Percentiles rank a stretch among this genome's conserved stretches.
Evolutionary conservation across 805 yeast genomes (phyloP).

Genomic region (Ogataea naganishii): DNA sequence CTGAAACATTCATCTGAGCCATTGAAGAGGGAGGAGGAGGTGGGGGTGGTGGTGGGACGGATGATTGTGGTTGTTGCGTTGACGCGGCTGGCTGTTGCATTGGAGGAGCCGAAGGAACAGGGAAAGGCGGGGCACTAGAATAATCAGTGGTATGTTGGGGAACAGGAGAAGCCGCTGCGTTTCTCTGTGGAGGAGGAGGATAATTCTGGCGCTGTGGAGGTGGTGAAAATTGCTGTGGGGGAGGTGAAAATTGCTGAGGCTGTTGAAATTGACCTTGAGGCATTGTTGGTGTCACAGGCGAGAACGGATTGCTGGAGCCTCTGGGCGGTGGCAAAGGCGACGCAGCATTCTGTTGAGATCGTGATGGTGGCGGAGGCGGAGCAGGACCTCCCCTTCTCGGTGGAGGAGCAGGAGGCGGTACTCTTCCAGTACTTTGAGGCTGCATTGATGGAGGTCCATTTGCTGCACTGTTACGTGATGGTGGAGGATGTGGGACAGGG

Average conservation of each 20-base stretch:
- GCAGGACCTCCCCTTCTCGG: conserved; percentile 14
- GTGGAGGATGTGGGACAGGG: conserved; percentile 21
- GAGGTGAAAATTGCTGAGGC: conserved; percentile 4
- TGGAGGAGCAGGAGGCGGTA: conserved; percentile 26
- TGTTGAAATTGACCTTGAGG: conserved; percentile 4
- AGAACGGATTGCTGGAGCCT: too few relatives aligned
- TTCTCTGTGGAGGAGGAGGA: conserved; percentile 13
- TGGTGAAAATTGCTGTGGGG: conserved; percentile 6
- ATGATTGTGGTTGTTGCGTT: conserved; percentile 9
- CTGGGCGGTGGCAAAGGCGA: conserved; percentile 11
- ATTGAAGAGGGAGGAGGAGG: conserved; percentile 13
- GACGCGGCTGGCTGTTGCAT: conserved; percentile 7
- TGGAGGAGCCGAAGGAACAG: conserved; percentile 11
- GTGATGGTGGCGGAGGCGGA: conserved; percentile 15
- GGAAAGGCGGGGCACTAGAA: conserved; percentile 3
- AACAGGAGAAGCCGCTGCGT: conserved; percentile 12
- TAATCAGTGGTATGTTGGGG: conserved; percentile 21
- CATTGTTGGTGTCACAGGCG: conserved; percentile 4
- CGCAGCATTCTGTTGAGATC: conserved; percentile 6
- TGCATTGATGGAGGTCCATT: conserved; percentile 6
- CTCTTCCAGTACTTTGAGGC: conserved; percentile 15
- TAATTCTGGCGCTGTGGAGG: conserved; percentile 4
- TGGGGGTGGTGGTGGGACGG: conserved; percentile 21
- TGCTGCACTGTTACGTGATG: conserved; percentile 8
- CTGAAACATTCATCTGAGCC: conserved; percentile 8